Base-by-base conservation (phyloP, 2,329 filamentous ascomycete species). In the Claviceps pusilla region DNA sequence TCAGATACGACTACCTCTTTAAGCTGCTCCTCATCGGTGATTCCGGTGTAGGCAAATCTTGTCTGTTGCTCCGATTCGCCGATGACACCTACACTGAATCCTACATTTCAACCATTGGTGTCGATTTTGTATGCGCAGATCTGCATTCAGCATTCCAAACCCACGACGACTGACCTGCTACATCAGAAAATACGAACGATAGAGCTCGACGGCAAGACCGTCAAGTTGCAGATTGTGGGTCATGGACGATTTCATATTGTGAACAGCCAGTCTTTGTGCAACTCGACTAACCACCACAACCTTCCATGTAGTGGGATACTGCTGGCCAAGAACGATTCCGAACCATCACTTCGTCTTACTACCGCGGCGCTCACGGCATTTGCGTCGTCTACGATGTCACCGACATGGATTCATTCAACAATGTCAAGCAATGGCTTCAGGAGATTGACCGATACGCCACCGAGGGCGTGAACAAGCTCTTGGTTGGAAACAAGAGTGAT, bases 361-460 rank as follows among this genome's bases (percentile, higher is more conserved):
- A 98, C 80, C 89, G 93, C 69, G 93, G 93, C 67, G 93, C 93
- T 62, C 93, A 97, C 76, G 93, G 93, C 65, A 98, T 98, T 76
- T 98, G 93, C 76, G 91, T 98, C 64, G 93, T 98, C 70, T 98
- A 97, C 81, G 93, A 98, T 84, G 93, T 98, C 68, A 98, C 93
- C 63, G 93, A 98, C 72, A 96, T 97, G 91, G 93, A 97, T 73
- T 95, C 89, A 35, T 98, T 98, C 88, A 97, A 98, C 84, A 98
- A 97, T 77, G 93, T 98, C 66, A 97, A 98, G 87, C 93, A 98
- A 80, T 98, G 93, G 93, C 83, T 98, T 59, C 93, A 98, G 74
- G 93, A 98, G 77, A 98, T 98, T 65, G 93, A 98, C 77, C 85
- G 93, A 71, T 97, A 98, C 68, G 93, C 93, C 64, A 98, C 93